Conservation (phyloP, 495 filamentous ascomycete species). For the Neurospora sp. region DNA sequence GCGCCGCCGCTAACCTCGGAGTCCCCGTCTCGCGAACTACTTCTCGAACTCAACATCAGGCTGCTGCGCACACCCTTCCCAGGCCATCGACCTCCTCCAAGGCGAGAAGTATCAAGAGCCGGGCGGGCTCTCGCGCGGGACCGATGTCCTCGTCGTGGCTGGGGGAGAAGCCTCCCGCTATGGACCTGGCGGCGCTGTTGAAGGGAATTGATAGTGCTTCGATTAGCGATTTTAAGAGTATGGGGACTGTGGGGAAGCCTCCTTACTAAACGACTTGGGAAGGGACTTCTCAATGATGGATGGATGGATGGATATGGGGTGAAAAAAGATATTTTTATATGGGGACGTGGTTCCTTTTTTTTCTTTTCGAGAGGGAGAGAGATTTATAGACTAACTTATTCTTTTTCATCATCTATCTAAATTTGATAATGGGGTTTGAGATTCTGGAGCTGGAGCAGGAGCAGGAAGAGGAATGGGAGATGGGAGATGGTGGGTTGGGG, state of each 20-base stretch:
- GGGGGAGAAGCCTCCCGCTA: constrained; percentile 20
- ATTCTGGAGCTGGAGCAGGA: neutral
- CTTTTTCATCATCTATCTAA: neutral
- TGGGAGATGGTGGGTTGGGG: neutral
- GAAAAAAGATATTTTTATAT: too few species aligned
- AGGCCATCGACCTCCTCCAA: constrained; percentile 18
- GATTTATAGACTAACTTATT: neutral
- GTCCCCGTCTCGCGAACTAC: neutral
- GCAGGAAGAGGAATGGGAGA: neutral
- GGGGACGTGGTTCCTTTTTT: neutral
- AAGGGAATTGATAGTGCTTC: constrained; percentile 37
- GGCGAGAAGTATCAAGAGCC: constrained; percentile 28
- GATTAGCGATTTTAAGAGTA: constrained; percentile 24
- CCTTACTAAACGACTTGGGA: constrained; percentile 25
- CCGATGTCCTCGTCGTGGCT: constrained; percentile 21
- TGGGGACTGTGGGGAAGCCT: constrained; percentile 17
- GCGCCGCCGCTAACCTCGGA: constrained; percentile 1
- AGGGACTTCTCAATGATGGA: too few species aligned
- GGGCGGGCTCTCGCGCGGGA: constrained; percentile 23
- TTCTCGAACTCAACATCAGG: constrained; percentile 1
- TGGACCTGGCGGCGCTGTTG: constrained; percentile 37
- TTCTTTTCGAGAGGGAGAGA: neutral
- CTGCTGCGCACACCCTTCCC: constrained; percentile 10
- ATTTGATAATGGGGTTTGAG: neutral
- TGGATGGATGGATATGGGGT: too few species aligned